Conservation (phyloP, 257 asterid genomes). For the Solanum peruvianum region DNA sequence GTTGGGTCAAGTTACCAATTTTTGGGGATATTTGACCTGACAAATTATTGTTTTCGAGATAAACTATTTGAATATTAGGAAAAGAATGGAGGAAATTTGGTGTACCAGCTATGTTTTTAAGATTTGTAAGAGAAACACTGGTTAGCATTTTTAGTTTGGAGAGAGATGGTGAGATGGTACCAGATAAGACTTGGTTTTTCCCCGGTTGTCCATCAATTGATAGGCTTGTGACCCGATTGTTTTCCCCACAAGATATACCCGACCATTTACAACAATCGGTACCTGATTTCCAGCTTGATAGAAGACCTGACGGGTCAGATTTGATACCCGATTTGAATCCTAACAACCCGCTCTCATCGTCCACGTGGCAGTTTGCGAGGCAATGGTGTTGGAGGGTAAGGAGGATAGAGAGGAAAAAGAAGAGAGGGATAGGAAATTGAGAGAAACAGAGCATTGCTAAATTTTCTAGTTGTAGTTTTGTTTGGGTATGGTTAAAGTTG, state of each 20-base stretch:
- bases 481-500: not conserved
- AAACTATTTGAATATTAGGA: not conserved
- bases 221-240: not conserved
- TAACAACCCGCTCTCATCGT: not conserved
- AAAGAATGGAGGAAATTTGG: not conserved
- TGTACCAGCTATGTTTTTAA: not conserved
- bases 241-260: not conserved
- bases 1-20: not conserved
- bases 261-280: slow-evolving; percentile 6
- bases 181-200: not conserved
- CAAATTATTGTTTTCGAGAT: not conserved
- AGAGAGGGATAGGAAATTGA: not conserved
- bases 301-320: slow-evolving; percentile 7
- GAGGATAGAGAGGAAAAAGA: not conserved
- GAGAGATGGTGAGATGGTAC: slow-evolving; percentile 4
- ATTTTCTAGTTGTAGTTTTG: not conserved
- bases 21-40: not conserved
- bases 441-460: not conserved
- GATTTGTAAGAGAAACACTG: not conserved
- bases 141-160: slow-evolving; percentile 4
- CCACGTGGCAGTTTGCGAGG: not conserved
- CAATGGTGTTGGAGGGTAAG: not conserved
- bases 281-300: not conserved
- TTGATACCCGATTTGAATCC: slow-evolving; percentile 8
- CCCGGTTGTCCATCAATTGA: not conserved